These are phyloP conservation scores for Eucalyptus camaldulensis DNA, from an alignment of 345 rosid genomes.

Conservation along the genomic window DNA sequence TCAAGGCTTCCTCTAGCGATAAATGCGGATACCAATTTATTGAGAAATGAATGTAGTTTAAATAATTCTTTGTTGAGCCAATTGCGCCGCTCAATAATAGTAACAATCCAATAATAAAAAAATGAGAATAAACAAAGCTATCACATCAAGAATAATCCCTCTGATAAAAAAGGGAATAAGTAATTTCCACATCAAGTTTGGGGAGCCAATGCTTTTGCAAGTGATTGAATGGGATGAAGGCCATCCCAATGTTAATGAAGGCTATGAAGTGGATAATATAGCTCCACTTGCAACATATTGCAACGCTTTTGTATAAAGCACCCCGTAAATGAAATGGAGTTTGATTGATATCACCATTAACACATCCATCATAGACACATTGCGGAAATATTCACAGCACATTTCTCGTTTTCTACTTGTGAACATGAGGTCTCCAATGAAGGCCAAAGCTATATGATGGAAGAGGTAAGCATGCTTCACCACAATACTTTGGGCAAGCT, in stretches of 20 bases:
- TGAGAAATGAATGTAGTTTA: neutral
- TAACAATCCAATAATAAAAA: accelerated
- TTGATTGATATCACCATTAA: accelerated
- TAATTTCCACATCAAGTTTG: neutral
- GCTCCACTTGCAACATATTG: neutral
- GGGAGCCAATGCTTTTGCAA: accelerated
- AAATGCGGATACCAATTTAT: accelerated
- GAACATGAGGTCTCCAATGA: neutral
- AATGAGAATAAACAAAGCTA: accelerated
- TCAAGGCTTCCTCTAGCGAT: neutral
- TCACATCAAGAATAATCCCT: neutral
- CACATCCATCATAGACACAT: accelerated
- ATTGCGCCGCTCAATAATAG: accelerated
- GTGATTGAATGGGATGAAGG: neutral
- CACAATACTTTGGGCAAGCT: accelerated
- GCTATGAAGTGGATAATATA: neutral
- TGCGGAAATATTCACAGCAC: accelerated
- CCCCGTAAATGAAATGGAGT: neutral
- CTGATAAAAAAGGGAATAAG: neutral
- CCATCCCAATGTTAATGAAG: neutral
- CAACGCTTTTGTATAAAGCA: neutral
- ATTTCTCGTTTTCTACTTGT: neutral
- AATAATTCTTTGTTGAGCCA: neutral
- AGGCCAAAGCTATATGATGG: neutral
- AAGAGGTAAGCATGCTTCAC: neutral